A percentile compares a stretch with the other conserved stretches of the same genome.
Conservation (phyloP, 805 yeast species). For the Lipomyces yamanashiensis region DNA sequence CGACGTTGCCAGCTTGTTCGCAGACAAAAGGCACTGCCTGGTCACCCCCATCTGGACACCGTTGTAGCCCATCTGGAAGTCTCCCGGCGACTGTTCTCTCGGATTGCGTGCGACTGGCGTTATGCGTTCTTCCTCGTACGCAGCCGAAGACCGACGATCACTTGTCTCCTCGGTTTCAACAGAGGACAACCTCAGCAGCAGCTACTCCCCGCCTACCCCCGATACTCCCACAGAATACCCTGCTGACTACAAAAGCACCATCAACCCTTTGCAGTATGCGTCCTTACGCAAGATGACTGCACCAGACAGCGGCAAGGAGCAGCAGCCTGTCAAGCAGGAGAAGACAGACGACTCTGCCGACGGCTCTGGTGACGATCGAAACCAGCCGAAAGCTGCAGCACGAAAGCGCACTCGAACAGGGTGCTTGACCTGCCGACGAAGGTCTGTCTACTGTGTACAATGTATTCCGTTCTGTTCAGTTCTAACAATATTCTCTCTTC, state of each 20-base stretch:
- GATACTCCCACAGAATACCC: constrained; percentile 5
- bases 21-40: too few species aligned
- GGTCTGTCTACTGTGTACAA: neutral
- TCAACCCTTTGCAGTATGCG: neutral
- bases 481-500: neutral
- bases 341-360: neutral
- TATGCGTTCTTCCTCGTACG: neutral
- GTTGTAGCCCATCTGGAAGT: too few species aligned
- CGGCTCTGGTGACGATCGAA: neutral
- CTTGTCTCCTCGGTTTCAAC: neutral
- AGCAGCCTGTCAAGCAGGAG: neutral
- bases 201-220: constrained; percentile 11
- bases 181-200: neutral
- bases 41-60: too few species aligned
- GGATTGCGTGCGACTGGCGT: too few species aligned
- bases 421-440: constrained; percentile 25
- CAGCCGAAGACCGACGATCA: neutral
- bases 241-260: neutral
- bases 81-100: too few species aligned
- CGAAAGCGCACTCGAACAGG: constrained; percentile 29
- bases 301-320: neutral
- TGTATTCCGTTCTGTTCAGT: neutral
- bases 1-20: too few species aligned
- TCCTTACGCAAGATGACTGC: neutral
- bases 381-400: neutral